A percentile compares a stretch with the other conserved stretches of the same genome.
phyloP scores from a whole-genome alignment of 805 yeast genomes.

The Starmerella vitae region DNA sequence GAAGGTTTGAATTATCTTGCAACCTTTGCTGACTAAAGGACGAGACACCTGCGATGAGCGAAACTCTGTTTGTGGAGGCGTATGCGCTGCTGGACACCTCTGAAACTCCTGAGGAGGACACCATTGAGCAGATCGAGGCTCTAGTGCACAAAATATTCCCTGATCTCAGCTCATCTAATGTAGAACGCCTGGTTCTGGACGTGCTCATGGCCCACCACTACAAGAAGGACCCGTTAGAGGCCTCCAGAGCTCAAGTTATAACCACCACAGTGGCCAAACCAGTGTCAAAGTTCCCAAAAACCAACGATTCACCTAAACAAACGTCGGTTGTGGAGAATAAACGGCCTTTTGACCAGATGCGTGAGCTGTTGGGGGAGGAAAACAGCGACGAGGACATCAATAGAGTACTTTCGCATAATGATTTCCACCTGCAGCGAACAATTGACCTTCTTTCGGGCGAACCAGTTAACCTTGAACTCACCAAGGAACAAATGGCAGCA shows the following conservation, averaged over 20 bases:
- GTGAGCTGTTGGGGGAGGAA: conserved; percentile 26
- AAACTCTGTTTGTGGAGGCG: conserved; percentile 1
- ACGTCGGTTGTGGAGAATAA: not conserved
- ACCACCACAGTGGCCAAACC: not conserved
- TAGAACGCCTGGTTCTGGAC: conserved; percentile 31
- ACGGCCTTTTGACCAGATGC: conserved; percentile 30
- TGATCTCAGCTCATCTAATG: conserved; percentile 17
- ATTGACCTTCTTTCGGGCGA: conserved; percentile 20
- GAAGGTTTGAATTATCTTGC: too few relatives aligned
- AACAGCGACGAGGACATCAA: conserved; percentile 28
- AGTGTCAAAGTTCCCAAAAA: not conserved
- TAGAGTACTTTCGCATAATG: conserved; percentile 28
- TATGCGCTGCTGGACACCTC: conserved; percentile 25
- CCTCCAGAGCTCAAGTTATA: conserved; percentile 5
- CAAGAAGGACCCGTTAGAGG: conserved; percentile 15
- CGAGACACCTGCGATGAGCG: conserved; percentile 2
- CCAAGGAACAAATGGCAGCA: conserved; percentile 20
- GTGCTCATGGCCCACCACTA: conserved; percentile 33
- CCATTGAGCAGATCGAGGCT: conserved; percentile 30
- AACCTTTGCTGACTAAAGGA: not conserved
- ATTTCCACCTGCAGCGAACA: conserved; percentile 27
- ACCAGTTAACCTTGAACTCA: conserved; percentile 2
- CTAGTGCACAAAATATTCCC: conserved; percentile 23
- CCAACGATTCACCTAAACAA: not conserved
- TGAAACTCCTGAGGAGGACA: conserved; percentile 29